Evolutionary conservation across 2,329 filamentous ascomycete genomes (phyloP).

Genomic region (Colletotrichum limetticola): DNA sequence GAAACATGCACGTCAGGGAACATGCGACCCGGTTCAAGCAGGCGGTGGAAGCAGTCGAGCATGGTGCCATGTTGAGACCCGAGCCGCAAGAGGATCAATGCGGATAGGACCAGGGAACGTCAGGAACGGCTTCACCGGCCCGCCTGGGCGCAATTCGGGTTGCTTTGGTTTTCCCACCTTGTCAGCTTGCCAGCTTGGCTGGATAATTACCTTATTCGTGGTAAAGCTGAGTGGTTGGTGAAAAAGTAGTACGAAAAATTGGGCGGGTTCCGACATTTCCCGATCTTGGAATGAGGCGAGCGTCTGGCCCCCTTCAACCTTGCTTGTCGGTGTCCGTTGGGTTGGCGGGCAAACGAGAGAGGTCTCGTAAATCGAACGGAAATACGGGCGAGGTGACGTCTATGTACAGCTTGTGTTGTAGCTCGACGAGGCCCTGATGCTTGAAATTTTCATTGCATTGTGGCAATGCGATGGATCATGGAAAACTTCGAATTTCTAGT

Average conservation of each 20-base stretch:
- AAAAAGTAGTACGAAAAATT: not conserved
- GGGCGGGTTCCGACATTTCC: slow-evolving; percentile 17
- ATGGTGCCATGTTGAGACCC: slow-evolving; percentile 31
- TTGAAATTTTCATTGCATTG: not conserved
- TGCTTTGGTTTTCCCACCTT: not conserved
- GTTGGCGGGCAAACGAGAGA: slow-evolving; percentile 2
- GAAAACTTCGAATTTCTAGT: not conserved
- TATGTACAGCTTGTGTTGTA: not conserved
- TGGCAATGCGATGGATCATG: not conserved
- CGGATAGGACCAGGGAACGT: slow-evolving; percentile 25
- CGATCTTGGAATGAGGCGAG: slow-evolving; percentile 24
- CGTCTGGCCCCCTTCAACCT: not conserved
- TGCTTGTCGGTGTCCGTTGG: not conserved
- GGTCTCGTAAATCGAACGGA: slow-evolving; percentile 32
- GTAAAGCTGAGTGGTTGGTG: not conserved
- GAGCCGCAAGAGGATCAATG: slow-evolving; percentile 28
- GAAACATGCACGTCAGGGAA: slow-evolving; percentile 21
- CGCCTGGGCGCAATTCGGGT: slow-evolving; percentile 8
- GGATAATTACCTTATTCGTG: no score
- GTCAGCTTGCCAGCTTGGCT: not conserved
- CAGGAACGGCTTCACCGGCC: slow-evolving; percentile 23
- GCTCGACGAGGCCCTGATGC: not conserved
- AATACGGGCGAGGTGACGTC: slow-evolving; percentile 23
- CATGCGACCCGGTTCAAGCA: slow-evolving; percentile 22
- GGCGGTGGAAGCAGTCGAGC: slow-evolving; percentile 26